Evolutionary conservation across 148 eudicot genomes (phyloP).

Genomic region (Rhododendron vialii): DNA sequence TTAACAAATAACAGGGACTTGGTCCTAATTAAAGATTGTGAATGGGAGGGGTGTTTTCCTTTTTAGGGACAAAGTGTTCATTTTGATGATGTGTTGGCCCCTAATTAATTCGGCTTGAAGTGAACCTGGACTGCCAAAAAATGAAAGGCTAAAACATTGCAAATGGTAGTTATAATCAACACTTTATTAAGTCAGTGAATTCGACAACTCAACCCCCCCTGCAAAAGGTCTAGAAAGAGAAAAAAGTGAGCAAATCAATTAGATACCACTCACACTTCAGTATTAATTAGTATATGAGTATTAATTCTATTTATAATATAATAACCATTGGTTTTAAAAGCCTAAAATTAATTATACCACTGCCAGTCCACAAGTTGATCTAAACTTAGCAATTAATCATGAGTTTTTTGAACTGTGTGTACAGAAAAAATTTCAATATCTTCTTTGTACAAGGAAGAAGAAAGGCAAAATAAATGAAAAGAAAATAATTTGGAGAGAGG

Average conservation of each 20-base stretch:
- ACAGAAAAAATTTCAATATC: too few species aligned
- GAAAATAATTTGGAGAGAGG: too few species aligned
- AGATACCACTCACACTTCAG: too few species aligned
- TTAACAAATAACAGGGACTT: background rate
- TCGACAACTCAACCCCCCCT: background rate
- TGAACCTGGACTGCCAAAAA: background rate
- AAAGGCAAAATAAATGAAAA: too few species aligned
- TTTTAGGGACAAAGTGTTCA: background rate
- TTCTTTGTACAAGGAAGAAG: too few species aligned
- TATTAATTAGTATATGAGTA: too few species aligned
- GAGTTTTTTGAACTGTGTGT: too few species aligned
- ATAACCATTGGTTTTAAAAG: background rate
- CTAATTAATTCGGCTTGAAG: background rate
- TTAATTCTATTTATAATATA: too few species aligned
- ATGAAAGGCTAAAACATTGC: background rate
- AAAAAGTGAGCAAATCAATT: background rate
- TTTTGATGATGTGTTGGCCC: background rate
- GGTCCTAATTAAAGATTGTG: background rate
- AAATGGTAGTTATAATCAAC: background rate
- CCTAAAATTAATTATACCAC: background rate
- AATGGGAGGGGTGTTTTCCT: background rate
- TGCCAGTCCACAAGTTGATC: background rate
- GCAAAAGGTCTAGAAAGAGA: background rate
- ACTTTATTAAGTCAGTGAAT: background rate
- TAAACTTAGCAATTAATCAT: background rate